Conservation (phyloP, 1,139 yeast genomes). For the Geotrichum macrosporum region DNA sequence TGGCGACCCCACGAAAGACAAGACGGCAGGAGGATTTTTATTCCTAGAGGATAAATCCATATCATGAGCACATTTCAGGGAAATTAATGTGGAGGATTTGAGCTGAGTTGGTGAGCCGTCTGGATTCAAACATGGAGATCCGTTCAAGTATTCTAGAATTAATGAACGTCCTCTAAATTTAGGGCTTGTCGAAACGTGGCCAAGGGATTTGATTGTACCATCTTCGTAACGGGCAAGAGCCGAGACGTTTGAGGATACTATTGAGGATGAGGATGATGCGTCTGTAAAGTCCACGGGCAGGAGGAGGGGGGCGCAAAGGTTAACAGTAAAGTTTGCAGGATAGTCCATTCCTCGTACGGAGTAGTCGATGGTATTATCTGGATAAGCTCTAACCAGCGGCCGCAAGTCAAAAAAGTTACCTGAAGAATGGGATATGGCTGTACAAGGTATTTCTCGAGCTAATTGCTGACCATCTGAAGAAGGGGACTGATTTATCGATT, state of each 20-base stretch:
- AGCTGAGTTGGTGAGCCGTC: slow-evolving; percentile 44
- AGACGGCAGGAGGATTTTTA: slow-evolving; percentile 46
- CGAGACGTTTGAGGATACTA: slow-evolving; percentile 48
- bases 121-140: slow-evolving; percentile 57
- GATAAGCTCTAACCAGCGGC: slow-evolving; percentile 25
- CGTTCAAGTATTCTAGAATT: slow-evolving; percentile 64
- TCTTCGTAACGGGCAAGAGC: slow-evolving; percentile 59
- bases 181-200: slow-evolving; percentile 50
- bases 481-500: background rate
- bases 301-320: slow-evolving; percentile 58
- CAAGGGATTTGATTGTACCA: slow-evolving; percentile 58
- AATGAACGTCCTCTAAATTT: slow-evolving; percentile 67
- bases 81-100: slow-evolving; percentile 60
- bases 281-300: slow-evolving; percentile 38
- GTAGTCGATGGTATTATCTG: slow-evolving; percentile 43
- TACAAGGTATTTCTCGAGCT: slow-evolving; percentile 27
- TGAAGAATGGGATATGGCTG: slow-evolving; percentile 32
- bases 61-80: slow-evolving; percentile 78
- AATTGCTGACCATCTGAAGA: background rate
- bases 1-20: slow-evolving; percentile 65
- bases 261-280: slow-evolving; percentile 67
- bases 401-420: slow-evolving; percentile 36
- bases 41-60: slow-evolving; percentile 39
- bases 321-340: slow-evolving; percentile 71
- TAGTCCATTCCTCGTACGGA: slow-evolving; percentile 65